These are phyloP conservation scores for Solanum chmielewskii DNA, from an alignment of 257 asterid genomes.

Conservation along the genomic window DNA sequence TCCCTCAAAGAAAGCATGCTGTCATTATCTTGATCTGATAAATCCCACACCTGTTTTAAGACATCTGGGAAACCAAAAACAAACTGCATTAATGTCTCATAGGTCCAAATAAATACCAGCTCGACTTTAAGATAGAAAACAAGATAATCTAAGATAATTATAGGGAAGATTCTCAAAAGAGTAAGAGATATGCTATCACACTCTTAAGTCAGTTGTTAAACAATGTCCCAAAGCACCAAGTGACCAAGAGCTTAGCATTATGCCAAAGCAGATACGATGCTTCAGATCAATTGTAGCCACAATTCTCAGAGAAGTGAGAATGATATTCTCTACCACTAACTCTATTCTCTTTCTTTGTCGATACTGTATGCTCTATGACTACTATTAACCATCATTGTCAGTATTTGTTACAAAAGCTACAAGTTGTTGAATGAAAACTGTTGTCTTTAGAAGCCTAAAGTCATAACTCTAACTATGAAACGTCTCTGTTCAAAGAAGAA, in stretches of 20 bases:
- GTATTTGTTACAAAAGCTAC: neutral
- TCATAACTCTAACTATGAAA: neutral
- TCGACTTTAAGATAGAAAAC: neutral
- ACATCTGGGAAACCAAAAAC: constrained; percentile 52
- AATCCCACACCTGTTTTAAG: constrained; percentile 96
- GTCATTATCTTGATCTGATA: constrained; percentile 95
- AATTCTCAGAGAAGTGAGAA: neutral
- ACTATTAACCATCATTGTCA: neutral
- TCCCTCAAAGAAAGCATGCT: constrained; percentile 92
- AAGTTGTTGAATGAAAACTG: neutral
- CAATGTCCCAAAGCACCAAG: neutral
- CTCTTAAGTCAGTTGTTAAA: neutral
- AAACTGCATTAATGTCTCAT: neutral
- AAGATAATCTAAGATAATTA: neutral
- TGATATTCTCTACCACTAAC: neutral
- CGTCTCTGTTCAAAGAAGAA: neutral
- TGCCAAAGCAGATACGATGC: neutral
- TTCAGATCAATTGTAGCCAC: neutral
- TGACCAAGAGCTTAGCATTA: neutral
- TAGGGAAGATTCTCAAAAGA: neutral
- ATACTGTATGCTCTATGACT: neutral
- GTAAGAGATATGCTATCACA: neutral
- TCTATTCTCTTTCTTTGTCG: neutral
- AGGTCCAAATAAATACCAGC: neutral
- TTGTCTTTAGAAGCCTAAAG: neutral